Conservation (phyloP, 176 grass and related monocot genomes). For the Areca catechu region DNA sequence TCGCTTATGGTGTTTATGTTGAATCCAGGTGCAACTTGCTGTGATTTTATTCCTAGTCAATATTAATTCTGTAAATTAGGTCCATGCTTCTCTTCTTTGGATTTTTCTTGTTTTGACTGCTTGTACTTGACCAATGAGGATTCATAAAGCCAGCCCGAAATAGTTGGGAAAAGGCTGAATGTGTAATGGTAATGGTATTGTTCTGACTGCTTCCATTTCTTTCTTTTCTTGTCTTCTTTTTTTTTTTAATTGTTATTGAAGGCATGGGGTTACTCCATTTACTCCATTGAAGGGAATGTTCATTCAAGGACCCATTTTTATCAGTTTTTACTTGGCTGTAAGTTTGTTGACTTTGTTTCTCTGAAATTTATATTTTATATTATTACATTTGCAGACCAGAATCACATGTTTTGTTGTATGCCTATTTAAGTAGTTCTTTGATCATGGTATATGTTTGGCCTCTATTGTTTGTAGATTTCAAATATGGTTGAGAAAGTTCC, state of each 20-base stretch:
- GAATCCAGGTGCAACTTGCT: no score
- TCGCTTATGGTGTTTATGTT: no score
- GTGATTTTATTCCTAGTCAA: no score
- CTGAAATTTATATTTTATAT: constrained; percentile 5
- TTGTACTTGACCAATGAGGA: no score
- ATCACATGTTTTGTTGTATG: no score
- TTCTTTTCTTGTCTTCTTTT: not conserved
- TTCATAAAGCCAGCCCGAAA: no score
- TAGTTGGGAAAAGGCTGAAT: no score
- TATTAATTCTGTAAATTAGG: no score
- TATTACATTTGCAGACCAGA: not conserved
- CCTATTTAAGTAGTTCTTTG: no score
- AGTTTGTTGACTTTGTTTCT: constrained; percentile 18
- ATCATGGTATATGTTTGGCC: no score
- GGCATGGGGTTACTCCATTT: constrained; percentile 76
- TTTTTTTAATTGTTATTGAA: constrained; percentile 16
- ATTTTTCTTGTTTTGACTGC: no score
- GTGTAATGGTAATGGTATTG: not conserved
- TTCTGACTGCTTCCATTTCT: not conserved
- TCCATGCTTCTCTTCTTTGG: no score
- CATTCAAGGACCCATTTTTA: constrained; percentile 73
- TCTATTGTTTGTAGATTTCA: constrained; percentile 44
- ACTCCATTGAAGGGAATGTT: constrained; percentile 71
- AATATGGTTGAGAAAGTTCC: constrained; percentile 95
- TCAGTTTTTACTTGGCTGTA: constrained; percentile 94